Evolutionary conservation across 495 filamentous ascomycete species (phyloP).

Genomic region (Hypomontagnella submonticulosa): DNA sequence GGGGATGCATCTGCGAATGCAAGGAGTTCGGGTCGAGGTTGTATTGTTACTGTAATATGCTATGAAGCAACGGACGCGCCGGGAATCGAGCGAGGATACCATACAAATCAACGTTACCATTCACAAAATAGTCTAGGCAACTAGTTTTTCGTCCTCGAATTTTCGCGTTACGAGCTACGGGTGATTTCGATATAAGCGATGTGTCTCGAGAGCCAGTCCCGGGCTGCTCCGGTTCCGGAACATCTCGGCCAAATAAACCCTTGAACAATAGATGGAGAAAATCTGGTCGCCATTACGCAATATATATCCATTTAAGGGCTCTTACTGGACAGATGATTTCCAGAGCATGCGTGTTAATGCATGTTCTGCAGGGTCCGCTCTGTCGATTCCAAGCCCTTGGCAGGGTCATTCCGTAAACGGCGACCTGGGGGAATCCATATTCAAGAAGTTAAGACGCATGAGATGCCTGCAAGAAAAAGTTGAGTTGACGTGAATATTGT

Average conservation of each 20-base stretch:
- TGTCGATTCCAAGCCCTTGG: constrained; percentile 29
- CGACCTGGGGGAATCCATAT: constrained; percentile 14
- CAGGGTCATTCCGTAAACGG: constrained; percentile 42
- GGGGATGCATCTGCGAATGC: constrained; percentile 15
- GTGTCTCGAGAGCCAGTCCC: constrained; percentile 1
- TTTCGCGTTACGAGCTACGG: not conserved
- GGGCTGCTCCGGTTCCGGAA: constrained; percentile 35
- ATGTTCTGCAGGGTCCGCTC: constrained; percentile 39
- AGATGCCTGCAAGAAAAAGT: constrained; percentile 11
- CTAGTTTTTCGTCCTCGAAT: not conserved
- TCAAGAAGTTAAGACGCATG: constrained; percentile 12
- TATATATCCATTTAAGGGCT: constrained; percentile 25
- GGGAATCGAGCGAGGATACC: constrained; percentile 25
- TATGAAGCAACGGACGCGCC: constrained; percentile 2
- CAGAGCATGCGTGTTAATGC: constrained; percentile 33
- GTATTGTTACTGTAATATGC: constrained; percentile 13
- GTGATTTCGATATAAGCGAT: constrained; percentile 11
- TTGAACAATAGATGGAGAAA: constrained; percentile 14
- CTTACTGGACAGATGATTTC: constrained; percentile 21
- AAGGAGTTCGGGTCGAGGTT: constrained; percentile 30
- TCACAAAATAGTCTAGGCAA: constrained; percentile 8
- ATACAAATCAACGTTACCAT: constrained; percentile 29
- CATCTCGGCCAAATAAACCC: constrained; percentile 18
- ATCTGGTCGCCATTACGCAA: constrained; percentile 38
- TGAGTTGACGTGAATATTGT: constrained; percentile 40